Evolutionary conservation across 306 rosid genomes (phyloP).

Genomic region (Prunus salicina): DNA sequence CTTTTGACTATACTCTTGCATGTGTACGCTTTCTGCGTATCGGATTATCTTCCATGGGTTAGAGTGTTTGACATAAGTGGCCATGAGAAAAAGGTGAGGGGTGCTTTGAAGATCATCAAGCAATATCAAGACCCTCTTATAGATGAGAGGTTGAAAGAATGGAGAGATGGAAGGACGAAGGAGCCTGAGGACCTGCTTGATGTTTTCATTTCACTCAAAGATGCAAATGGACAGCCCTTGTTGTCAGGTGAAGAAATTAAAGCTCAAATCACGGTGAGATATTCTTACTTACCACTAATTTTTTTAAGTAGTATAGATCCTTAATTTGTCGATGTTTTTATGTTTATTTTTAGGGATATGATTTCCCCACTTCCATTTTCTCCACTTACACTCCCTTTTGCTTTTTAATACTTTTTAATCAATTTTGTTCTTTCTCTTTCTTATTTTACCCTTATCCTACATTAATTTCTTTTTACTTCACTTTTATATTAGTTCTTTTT

Average conservation of each 20-base stretch:
- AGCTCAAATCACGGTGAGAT: conserved; percentile 34
- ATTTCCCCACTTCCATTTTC: too few species aligned
- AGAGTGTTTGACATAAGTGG: conserved; percentile 37
- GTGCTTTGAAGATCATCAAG: conserved; percentile 11
- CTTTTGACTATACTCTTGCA: conserved; percentile 23
- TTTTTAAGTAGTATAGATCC: too few species aligned
- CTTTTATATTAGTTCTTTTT: too few species aligned
- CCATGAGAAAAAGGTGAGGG: conserved; percentile 10
- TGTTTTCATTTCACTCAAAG: conserved; percentile 36
- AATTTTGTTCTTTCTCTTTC: too few species aligned
- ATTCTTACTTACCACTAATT: not conserved
- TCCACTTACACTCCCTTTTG: too few species aligned
- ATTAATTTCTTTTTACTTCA: too few species aligned
- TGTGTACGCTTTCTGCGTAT: conserved; percentile 23
- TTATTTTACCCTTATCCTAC: too few species aligned
- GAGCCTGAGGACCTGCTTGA: conserved; percentile 40
- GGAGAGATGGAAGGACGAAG: conserved; percentile 32
- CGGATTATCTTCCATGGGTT: conserved; percentile 44
- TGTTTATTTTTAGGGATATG: too few species aligned
- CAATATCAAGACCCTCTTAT: conserved; percentile 36
- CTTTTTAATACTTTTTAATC: too few species aligned
- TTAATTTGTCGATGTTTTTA: too few species aligned
- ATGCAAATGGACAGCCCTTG: conserved; percentile 11
- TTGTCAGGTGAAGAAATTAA: conserved; percentile 39
- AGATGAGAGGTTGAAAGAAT: conserved; percentile 24